Evolutionary conservation across 495 filamentous ascomycete genomes (phyloP), one percentile per base, ranked within the genome.

Genomic region (Ramalina intermedia): DNA sequence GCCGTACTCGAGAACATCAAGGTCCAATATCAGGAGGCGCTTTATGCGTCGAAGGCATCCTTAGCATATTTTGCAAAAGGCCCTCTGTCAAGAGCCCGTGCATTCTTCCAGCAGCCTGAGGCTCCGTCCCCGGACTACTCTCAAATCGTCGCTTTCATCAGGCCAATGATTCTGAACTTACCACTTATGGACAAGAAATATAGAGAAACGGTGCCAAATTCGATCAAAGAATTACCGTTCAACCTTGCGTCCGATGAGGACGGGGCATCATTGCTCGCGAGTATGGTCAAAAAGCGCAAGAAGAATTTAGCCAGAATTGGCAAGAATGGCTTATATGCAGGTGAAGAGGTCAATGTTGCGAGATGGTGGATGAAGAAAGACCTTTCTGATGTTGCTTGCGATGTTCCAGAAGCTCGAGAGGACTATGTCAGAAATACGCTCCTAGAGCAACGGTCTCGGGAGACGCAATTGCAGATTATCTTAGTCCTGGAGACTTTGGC

Each of bases 1-100:
- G 75, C 79, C 35, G 73, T 84, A 6, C 73, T 85, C 49, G 75
- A 80, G 41, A 81, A 72, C 49, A 75, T 89, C 56, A 69, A 79
- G 48, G 72, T 67, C 24, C 86, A 95, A 53, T 96, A 96, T 66
- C 64, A 87, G 41, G 84, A 96, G 41, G 78, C 84, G 16, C 70
- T 96, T n/a, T 96, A 96, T 66, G 70, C 87, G 38, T 91, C 91
- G 6, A 91, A 84, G 80, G 83, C 87, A 20, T 91, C 91, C 12
- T 66, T 96, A 56, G 93, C 90, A 54, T 98, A 95, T 62, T 98
- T 96, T 69, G 85, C 90, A 17, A 98, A 98, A 69, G 91, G 91
- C 1, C 87, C 91, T 4, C 70, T 96, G 18, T 84, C 93, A n/a
- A 76, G 87, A 57, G 87, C 85, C 18, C 75, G 91, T 47, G 81